Conservation (phyloP, 306 rosid species). For the Acacia crassicarpa region DNA sequence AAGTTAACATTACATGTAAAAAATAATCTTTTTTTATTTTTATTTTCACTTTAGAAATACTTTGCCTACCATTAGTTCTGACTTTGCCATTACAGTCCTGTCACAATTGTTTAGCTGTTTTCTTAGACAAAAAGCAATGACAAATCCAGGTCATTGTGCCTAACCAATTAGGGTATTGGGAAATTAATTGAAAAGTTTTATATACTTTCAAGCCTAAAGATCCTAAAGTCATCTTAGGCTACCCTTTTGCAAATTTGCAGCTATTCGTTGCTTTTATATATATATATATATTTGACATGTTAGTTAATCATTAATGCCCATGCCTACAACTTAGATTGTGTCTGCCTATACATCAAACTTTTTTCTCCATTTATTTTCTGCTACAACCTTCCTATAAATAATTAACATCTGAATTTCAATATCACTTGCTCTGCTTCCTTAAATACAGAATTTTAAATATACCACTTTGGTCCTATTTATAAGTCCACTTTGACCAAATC, state of each 20-base stretch:
- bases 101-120: conserved; percentile 49
- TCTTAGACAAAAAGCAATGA: conserved; percentile 47
- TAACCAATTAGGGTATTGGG: conserved; percentile 46
- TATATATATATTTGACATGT: conserved; percentile 11
- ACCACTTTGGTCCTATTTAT: too few relatives aligned
- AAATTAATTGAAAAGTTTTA: conserved; percentile 29
- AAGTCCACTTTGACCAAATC: too few relatives aligned
- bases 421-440: not conserved
- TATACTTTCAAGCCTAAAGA: conserved; percentile 24
- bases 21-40: not conserved
- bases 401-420: not conserved
- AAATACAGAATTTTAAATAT: too few relatives aligned
- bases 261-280: conserved; percentile 17
- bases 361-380: not conserved
- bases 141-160: conserved; percentile 42
- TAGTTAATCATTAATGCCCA: conserved; percentile 37
- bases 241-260: conserved; percentile 32
- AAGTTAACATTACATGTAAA: not conserved
- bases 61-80: conserved; percentile 46
- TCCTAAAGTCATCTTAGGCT: conserved; percentile 27
- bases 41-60: conserved; percentile 31
- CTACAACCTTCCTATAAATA: not conserved
- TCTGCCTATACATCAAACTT: not conserved
- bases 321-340: conserved; percentile 22
- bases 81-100: conserved; percentile 42